A percentile compares a stretch with the other conserved stretches of the same genome.
These are phyloP conservation scores for Annulohypoxylon truncatum DNA, from an alignment of 2,329 filamentous ascomycete genomes.

Conservation along the genomic window DNA sequence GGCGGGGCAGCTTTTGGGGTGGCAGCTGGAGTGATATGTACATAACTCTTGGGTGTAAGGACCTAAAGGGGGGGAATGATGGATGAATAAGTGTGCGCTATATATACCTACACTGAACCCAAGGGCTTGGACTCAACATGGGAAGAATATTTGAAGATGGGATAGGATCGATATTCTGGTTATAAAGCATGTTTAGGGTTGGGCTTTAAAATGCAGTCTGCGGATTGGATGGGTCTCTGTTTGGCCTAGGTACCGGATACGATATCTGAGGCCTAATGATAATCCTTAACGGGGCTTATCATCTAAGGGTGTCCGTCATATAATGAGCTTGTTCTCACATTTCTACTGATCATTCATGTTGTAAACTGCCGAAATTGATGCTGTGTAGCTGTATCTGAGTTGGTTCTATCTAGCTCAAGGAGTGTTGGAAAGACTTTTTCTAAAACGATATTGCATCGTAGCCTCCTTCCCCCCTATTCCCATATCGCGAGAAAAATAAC, in stretches of 20 bases:
- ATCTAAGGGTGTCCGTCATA: not conserved
- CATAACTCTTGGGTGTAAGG: no score
- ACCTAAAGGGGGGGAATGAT: not conserved
- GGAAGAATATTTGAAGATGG: not conserved
- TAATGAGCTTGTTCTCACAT: not conserved
- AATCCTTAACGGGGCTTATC: not conserved
- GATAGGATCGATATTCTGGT: not conserved
- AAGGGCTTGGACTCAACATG: not conserved
- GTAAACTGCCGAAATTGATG: not conserved
- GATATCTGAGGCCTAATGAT: not conserved
- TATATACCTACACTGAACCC: not conserved
- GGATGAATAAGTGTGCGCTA: not conserved
- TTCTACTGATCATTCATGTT: no score
- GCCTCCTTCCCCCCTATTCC: not conserved
- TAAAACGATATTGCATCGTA: not conserved
- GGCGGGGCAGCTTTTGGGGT: constrained; percentile 54
- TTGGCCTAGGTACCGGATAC: no score
- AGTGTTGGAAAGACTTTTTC: not conserved
- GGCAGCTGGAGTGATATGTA: no score
- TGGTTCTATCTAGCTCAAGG: constrained; percentile 1
- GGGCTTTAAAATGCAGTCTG: not conserved
- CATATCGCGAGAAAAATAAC: not conserved
- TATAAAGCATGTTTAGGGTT: not conserved
- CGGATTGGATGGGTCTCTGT: not conserved
- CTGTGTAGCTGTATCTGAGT: constrained; percentile 2